phyloP scores from a whole-genome alignment of 2,329 filamentous ascomycete species.

The Ceratocystis albifundus region DNA sequence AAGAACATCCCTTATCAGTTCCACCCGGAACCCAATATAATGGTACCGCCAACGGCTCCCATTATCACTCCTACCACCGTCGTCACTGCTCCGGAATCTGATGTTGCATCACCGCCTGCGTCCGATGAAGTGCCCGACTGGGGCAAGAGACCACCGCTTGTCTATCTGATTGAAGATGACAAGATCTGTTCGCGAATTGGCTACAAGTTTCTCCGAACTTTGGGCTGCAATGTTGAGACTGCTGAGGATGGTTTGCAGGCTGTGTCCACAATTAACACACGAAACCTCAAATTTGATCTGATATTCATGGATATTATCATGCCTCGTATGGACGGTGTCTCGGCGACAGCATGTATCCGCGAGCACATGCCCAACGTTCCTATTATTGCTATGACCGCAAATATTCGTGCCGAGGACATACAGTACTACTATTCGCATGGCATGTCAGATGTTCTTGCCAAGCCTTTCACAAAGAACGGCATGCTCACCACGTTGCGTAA shows the following conservation, averaged over 20 bases:
- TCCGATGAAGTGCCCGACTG: constrained; percentile 33
- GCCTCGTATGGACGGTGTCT: constrained; percentile 90
- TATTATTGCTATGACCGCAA: constrained; percentile 97
- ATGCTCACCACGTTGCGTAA: constrained; percentile 79
- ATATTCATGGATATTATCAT: constrained; percentile 95
- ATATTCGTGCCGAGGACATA: constrained; percentile 92
- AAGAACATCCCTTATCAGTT: constrained; percentile 82
- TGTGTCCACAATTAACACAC: constrained; percentile 63
- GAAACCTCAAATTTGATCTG: constrained; percentile 45
- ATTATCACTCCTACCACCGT: constrained; percentile 6
- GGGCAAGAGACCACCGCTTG: constrained; percentile 57
- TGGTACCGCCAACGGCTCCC: constrained; percentile 11
- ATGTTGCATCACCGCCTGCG: constrained; percentile 10
- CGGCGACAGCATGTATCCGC: constrained; percentile 83
- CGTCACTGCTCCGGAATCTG: neutral
- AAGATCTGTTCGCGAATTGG: constrained; percentile 56
- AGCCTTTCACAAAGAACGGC: constrained; percentile 85
- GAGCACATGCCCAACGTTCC: constrained; percentile 72
- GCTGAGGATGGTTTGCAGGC: constrained; percentile 82
- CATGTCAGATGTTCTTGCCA: constrained; percentile 97
- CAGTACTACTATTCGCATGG: constrained; percentile 95
- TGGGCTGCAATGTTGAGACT: constrained; percentile 56
- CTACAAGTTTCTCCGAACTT: constrained; percentile 53
- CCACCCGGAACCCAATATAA: constrained; percentile 27
- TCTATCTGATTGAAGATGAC: constrained; percentile 81